Evolutionary conservation across 2,329 filamentous ascomycete genomes (phyloP).

Genomic region (Myriosclerotinia duriaeana): DNA sequence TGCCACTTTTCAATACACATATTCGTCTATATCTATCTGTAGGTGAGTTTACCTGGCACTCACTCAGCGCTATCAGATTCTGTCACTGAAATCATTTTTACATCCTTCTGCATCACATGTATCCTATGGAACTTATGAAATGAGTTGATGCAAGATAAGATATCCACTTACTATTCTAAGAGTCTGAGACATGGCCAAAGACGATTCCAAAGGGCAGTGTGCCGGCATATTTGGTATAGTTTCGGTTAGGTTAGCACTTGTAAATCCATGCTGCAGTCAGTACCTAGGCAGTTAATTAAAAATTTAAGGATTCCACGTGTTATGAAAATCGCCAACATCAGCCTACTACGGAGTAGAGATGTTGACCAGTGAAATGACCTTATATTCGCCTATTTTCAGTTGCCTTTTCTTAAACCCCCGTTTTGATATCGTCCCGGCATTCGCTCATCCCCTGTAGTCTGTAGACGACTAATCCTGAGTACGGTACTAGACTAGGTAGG

Average conservation of each 20-base stretch:
- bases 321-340: constrained; percentile 3
- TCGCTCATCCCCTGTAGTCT: constrained; percentile 7
- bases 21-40: neutral
- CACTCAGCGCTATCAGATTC: neutral
- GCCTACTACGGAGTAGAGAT: neutral
- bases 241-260: neutral
- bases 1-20: constrained; percentile 2
- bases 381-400: neutral
- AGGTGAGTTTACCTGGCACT: neutral
- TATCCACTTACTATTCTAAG: neutral
- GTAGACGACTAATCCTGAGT: neutral
- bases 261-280: constrained; percentile 1
- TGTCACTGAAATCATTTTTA: neutral
- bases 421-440: constrained; percentile 12
- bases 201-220: neutral
- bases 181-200: constrained; percentile 18
- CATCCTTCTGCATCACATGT: too few species aligned
- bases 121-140: neutral
- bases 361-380: neutral
- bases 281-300: constrained; percentile 9
- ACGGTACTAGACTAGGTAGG: too few species aligned
- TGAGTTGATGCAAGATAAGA: constrained; percentile 9
- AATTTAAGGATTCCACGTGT: constrained; percentile 15
- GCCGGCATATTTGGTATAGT: neutral
- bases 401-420: constrained; percentile 1